A percentile compares a stretch with the other conserved stretches of the same genome.
Evolutionary conservation across 768 basidiomycete genomes (phyloP).

Genomic region (Boletus subparvulus): DNA sequence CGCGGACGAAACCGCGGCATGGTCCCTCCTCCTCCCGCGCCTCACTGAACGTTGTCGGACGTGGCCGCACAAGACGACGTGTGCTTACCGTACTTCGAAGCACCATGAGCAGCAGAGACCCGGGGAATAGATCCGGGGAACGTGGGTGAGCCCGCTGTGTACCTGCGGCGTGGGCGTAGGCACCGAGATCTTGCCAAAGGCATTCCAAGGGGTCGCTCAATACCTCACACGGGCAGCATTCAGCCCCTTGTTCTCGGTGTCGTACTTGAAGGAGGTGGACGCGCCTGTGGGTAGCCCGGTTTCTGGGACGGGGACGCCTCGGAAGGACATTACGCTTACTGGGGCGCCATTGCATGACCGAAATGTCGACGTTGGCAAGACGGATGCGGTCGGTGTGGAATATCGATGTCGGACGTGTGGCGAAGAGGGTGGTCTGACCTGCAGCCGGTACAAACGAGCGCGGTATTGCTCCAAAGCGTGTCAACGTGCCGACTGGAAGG

Average conservation of each 20-base stretch:
- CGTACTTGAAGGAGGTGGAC: slow-evolving; percentile 41
- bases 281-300: background rate
- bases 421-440: slow-evolving; percentile 15
- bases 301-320: background rate
- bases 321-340: background rate
- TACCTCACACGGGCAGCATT: slow-evolving; percentile 53
- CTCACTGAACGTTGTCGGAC: slow-evolving; percentile 53
- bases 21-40: slow-evolving; percentile 52
- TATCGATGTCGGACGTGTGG: slow-evolving; percentile 5
- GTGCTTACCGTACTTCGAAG: slow-evolving; percentile 23
- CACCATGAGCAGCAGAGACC: slow-evolving; percentile 18
- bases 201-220: slow-evolving; percentile 41
- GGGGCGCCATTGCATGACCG: background rate
- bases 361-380: background rate
- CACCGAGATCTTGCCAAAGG: slow-evolving; percentile 9
- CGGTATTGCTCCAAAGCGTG: slow-evolving; percentile 46
- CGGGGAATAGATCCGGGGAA: slow-evolving; percentile 32
- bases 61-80: slow-evolving; percentile 51
- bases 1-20: slow-evolving; percentile 31
- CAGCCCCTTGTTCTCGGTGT: slow-evolving; percentile 51
- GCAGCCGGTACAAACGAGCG: slow-evolving; percentile 38
- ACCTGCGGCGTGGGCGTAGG: slow-evolving; percentile 14
- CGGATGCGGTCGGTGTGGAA: background rate
- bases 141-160: slow-evolving; percentile 14
- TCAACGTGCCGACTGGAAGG: slow-evolving; percentile 29